Evolutionary conservation across 495 filamentous ascomycete species (phyloP), one percentile per base, ranked within the genome.

Genomic region (Penicillium pancosmium): DNA sequence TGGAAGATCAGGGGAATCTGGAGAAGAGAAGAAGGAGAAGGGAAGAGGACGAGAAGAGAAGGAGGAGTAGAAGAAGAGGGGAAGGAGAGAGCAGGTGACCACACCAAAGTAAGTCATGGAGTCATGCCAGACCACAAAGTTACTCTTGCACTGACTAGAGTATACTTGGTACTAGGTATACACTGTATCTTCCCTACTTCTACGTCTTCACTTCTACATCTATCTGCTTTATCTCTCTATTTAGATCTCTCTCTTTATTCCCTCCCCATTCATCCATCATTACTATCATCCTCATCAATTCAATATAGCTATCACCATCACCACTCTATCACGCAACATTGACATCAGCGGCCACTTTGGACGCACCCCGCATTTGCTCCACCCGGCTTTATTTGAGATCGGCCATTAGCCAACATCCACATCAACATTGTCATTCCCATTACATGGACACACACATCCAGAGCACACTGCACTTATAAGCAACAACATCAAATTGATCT

Each of bases 311-410:
- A 59, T 64, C 23, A 23, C 23, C 23, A 23, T 44, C 21, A 44
- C 66, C 23, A 23, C 23, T 64, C 65, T 61, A 72, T 73, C 63
- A 73, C 65, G 66, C 70, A 66, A 69, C 67, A 55, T 62, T 75
- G 72, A 75, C 72, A 73, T 75, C 68, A 71, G 64, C 54, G 60
- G 47, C 47, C 46, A 49, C 27, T 48, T 54, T 54, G 54, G 70
- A 64, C 66, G 74, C 74, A 77, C 74, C 74, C 74, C 74, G 72
- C 74, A 77, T 75, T 77, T 68, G 35, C 67, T 72, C 72, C 69
- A 77, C 74, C 65, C 54, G 55, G 51, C 59, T 58, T 53, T 48
- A 48, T 48, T 48, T 48, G 15, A 12, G 46, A 48, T 48, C 46
- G 46, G 27, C 27, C 27, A 31, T 31, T 31, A 31, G 27, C 27